Evolutionary conservation across 768 basidiomycete species (phyloP).

Genomic region (Collybiopsis confluens): DNA sequence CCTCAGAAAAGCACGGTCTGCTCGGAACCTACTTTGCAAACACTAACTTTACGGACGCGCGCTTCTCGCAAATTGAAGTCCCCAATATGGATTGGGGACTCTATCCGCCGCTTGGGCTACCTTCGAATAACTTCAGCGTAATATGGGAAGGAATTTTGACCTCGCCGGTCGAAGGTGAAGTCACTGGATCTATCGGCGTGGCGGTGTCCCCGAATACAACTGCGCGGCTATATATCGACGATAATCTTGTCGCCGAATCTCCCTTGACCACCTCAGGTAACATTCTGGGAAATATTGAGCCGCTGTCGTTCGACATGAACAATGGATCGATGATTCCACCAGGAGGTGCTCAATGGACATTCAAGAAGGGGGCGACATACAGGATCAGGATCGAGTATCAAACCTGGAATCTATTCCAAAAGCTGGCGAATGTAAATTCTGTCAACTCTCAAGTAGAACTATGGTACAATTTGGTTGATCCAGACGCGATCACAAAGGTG

Average conservation of each 20-base stretch:
- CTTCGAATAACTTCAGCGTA: conserved; percentile 23
- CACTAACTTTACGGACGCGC: conserved; percentile 17
- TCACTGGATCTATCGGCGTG: conserved; percentile 20
- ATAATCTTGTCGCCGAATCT: conserved; percentile 13
- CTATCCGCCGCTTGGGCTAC: conserved; percentile 20
- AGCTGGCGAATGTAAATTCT: conserved; percentile 19
- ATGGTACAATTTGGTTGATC: conserved; percentile 21
- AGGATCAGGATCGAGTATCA: conserved; percentile 17
- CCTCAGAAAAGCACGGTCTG: conserved; percentile 6
- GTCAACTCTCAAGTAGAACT: conserved; percentile 21
- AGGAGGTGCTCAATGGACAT: conserved; percentile 15
- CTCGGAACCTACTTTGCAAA: conserved; percentile 18
- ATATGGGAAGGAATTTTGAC: conserved; percentile 21
- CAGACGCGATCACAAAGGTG: conserved; percentile 2
- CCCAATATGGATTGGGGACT: conserved; percentile 24
- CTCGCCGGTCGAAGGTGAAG: conserved; percentile 20
- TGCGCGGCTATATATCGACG: conserved; percentile 19
- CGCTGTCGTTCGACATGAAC: conserved; percentile 9
- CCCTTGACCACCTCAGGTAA: conserved; percentile 12
- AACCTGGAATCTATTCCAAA: conserved; percentile 18
- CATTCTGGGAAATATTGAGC: conserved; percentile 19
- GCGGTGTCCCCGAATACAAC: conserved; percentile 19
- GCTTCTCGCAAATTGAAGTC: conserved; percentile 16
- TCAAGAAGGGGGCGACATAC: conserved; percentile 15
- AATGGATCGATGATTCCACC: conserved; percentile 17